Evolutionary conservation across 441 rosid genomes (phyloP), one percentile per base, ranked within the genome.

Genomic region (Mallotus repandus): DNA sequence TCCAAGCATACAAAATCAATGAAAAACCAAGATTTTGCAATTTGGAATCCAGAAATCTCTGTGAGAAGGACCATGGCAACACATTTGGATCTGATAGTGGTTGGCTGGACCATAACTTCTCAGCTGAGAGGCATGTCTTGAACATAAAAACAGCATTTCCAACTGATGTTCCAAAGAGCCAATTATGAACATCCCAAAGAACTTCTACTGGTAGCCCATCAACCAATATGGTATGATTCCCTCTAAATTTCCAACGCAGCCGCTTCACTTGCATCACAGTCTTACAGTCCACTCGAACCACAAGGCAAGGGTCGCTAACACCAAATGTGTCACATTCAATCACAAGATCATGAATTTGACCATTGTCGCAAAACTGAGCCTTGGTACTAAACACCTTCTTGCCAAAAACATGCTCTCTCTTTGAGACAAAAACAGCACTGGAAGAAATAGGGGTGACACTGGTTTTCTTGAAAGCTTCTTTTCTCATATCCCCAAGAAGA

Each of bases 121-220:
- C 93, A 0, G 86, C 85, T 38, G 91, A 81, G 29, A 80, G 82
- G 83, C 87, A 83, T n/a, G 92, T 83, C 89, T 86, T 85, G 88
- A 93, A 91, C 97, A 93, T 85, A 72, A 93, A 91, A 53, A 93
- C 97, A 21, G 95, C 98, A 81, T 85, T 85, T 32, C 93, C 91
- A 16, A 79, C 52, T 10, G 92, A 76, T 16, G 87, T 15, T 19
- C 93, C 92, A 68, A 87, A 93, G 16, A 93, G 88, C 98, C 98
- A 93, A 78, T 79, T 88, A 81, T 93, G 85, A 22, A 93, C 95
- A 81, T 93, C 97, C 98, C 98, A 93, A 64, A 85, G 83, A 67
- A 91, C 89, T 78, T 91, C 97, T 41, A 93, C 87, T 0, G 88
- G 84, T 48, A 88, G 48, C 54, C 94, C 94, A 76, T 89, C 89